Evolutionary conservation across 495 filamentous ascomycete genomes (phyloP).

Genomic region (Xylaria telfairii): DNA sequence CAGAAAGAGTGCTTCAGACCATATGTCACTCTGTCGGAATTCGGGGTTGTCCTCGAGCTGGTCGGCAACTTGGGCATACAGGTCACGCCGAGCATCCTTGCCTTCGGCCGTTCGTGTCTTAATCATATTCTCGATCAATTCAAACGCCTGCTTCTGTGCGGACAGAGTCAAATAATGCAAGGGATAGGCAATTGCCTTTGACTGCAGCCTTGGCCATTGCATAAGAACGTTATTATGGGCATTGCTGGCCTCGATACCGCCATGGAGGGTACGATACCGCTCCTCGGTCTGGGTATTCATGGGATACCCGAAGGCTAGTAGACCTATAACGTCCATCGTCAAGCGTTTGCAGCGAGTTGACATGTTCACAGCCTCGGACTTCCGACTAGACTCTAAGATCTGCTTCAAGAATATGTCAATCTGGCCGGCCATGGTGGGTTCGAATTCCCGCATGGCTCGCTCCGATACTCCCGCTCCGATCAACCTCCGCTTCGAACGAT

Average conservation of each 20-base stretch:
- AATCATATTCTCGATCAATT: constrained; percentile 25
- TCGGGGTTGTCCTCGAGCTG: neutral
- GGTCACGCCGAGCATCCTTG: constrained; percentile 20
- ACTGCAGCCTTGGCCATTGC: constrained; percentile 25
- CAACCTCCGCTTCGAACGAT: constrained; percentile 26
- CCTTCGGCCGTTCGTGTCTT: constrained; percentile 23
- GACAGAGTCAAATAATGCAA: constrained; percentile 5
- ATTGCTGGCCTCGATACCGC: neutral
- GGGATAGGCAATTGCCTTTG: constrained; percentile 4
- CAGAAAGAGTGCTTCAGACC: constrained; percentile 31
- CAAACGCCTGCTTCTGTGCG: constrained; percentile 15
- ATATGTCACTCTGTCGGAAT: constrained; percentile 20
- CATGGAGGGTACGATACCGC: constrained; percentile 20
- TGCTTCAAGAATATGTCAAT: constrained; percentile 34
- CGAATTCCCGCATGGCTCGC: constrained; percentile 31
- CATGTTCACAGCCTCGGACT: constrained; percentile 24
- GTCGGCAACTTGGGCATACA: constrained; percentile 21
- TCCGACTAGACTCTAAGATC: constrained; percentile 37
- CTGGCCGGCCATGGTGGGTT: constrained; percentile 30
- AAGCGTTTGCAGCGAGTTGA: constrained; percentile 15
- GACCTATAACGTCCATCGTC: constrained; percentile 29
- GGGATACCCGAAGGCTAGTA: constrained; percentile 33
- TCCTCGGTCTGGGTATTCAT: constrained; percentile 27
- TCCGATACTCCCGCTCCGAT: constrained; percentile 29
- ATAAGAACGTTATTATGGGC: constrained; percentile 22